Evolutionary conservation across 495 filamentous ascomycete species (phyloP), one percentile per base, ranked within the genome.

Genomic region (Saxophila tyrrhenica): DNA sequence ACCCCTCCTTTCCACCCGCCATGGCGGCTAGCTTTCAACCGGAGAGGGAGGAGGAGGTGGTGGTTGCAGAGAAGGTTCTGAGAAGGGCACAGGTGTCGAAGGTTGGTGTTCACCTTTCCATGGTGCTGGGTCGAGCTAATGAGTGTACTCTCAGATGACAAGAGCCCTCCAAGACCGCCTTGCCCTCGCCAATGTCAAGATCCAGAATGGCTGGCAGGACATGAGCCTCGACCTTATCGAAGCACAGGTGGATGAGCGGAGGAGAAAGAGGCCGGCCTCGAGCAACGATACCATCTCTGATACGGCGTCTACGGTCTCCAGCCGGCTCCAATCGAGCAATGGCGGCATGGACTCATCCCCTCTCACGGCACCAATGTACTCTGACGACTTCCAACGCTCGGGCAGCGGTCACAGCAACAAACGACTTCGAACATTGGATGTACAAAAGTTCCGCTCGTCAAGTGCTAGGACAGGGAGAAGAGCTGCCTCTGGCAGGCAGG

Each of bases 171-270:
- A 95, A 69, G 86, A 94, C 72, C 88, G 91, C 43, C 77, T 99
- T 32, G 91, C 94, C 60, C 78, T 97, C 49, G 92, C 92, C 66
- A 90, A 87, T 72, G 89, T 95, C 79, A 99, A 96, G 72, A 87
- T 90, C 50, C 86, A 91, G 68, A 82, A 95, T 69, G 91, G 91
- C 57, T 84, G 83, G 78, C 81, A 89, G 66, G 78, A 86, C 67
- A 76, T 89, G 51, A 80, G 82, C 39, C 76, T 90, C 49, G 84
- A 85, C 60, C 78, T 67, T 21, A 84, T 91, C 65, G 87, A 86
- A 68, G 80, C 80, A 56, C 82, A 75, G 61, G 65, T 89, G 54
- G 86, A 94, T 61, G 76, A 83, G 58, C 79, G 86, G 61, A 79
- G 80, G 63, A 78, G 79, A 54, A 84, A 79, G 62, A 74, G 84